Evolutionary conservation across 1,139 yeast species (phyloP).

Genomic region (Lodderomyces theae): DNA sequence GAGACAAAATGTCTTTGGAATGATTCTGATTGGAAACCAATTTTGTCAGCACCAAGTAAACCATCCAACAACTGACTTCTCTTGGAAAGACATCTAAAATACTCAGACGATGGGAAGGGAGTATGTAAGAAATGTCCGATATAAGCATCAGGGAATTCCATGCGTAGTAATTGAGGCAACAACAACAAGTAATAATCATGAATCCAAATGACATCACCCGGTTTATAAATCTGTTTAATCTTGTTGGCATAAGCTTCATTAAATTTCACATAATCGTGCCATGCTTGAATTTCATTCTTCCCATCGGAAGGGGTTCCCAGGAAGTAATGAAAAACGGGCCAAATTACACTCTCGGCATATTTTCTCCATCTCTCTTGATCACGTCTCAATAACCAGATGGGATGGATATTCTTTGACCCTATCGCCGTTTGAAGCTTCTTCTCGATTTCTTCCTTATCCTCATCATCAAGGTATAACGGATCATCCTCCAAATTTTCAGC

Average conservation of each 20-base stretch:
- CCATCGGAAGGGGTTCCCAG: conserved; percentile 68
- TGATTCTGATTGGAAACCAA: conserved; percentile 82
- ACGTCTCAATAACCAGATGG: conserved; percentile 79
- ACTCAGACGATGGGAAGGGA: conserved; percentile 94
- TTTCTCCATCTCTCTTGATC: conserved; percentile 79
- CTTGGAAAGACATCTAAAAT: conserved; percentile 90
- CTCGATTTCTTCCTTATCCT: conserved; percentile 52
- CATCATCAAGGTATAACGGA: conserved; percentile 58
- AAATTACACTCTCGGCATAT: conserved; percentile 85
- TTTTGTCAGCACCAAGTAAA: conserved; percentile 80
- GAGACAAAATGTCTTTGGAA: conserved; percentile 89
- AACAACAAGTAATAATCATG: conserved; percentile 91
- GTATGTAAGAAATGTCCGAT: conserved; percentile 92
- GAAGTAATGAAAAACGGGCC: conserved; percentile 95
- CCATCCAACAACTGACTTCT: conserved; percentile 77
- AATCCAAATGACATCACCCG: conserved; percentile 94
- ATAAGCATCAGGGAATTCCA: conserved; percentile 72
- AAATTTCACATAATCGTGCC: conserved; percentile 88
- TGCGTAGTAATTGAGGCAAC: conserved; percentile 81
- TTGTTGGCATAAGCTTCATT: conserved; percentile 87
- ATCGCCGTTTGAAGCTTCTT: conserved; percentile 41
- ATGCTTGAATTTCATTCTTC: conserved; percentile 68
- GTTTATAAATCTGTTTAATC: conserved; percentile 67
- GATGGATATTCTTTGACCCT: conserved; percentile 58
- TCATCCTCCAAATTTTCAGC: conserved; percentile 44